Conservation (phyloP, 441 rosid genomes). For the Biscutella laevigata region DNA sequence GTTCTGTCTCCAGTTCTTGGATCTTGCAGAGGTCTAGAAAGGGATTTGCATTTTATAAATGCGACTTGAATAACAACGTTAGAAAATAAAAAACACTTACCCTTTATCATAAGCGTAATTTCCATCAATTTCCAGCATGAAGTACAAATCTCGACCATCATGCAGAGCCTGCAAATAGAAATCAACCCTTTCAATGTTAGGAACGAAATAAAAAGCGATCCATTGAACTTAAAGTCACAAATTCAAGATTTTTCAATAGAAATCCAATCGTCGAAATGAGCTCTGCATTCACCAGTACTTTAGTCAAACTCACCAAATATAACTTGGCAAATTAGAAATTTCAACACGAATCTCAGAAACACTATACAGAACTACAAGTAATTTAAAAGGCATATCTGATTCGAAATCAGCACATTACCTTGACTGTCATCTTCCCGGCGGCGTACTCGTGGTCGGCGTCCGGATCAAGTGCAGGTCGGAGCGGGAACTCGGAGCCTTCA, state of each 20-base stretch:
- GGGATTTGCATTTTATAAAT: background rate
- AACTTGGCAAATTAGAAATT: background rate
- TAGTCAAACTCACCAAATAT: background rate
- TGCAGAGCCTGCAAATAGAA: constrained; percentile 59
- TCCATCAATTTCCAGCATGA: constrained; percentile 84
- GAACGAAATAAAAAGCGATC: too few relatives aligned
- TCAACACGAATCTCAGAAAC: background rate
- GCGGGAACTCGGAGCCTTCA: constrained; percentile 66
- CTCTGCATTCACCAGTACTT: background rate
- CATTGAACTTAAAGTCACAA: background rate
- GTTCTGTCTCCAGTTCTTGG: background rate
- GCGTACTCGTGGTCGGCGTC: constrained; percentile 61
- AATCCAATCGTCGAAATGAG: background rate
- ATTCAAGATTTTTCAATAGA: constrained; percentile 1
- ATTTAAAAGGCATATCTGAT: background rate
- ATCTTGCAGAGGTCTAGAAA: background rate
- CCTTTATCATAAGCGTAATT: constrained; percentile 67
- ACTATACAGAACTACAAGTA: background rate
- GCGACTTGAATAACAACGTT: background rate
- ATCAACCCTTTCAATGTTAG: background rate
- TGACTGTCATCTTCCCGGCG: constrained; percentile 73
- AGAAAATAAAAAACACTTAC: constrained; percentile 32
- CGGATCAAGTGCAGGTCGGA: constrained; percentile 83
- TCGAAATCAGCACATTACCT: constrained; percentile 39
- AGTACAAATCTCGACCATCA: constrained; percentile 69